Evolutionary conservation across 345 rosid species (phyloP).

Genomic region (Populus deltoides): DNA sequence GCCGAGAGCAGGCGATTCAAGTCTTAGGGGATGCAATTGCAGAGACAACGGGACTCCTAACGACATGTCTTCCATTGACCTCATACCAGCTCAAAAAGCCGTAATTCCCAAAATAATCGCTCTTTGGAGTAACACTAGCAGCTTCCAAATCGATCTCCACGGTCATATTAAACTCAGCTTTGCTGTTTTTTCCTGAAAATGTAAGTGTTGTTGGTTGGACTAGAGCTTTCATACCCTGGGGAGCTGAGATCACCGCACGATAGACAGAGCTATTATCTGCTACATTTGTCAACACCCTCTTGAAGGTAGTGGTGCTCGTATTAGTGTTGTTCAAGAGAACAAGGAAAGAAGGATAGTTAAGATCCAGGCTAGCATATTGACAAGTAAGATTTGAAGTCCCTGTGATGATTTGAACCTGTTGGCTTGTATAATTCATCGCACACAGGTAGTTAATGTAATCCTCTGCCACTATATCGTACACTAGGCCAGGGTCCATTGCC

Average conservation of each 20-base stretch:
- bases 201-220: conserved; percentile 29
- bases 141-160: conserved; percentile 31
- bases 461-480: conserved; percentile 35
- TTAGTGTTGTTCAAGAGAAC: conserved; percentile 46
- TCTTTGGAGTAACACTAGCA: conserved; percentile 13
- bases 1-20: neutral
- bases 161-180: conserved; percentile 33
- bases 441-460: conserved; percentile 39
- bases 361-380: conserved; percentile 29
- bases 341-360: conserved; percentile 53
- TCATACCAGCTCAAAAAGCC: conserved; percentile 47
- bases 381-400: conserved; percentile 30
- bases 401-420: conserved; percentile 31
- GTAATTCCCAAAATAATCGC: conserved; percentile 44
- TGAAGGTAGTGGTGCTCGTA: conserved; percentile 36
- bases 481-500: conserved; percentile 46
- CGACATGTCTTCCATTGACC: conserved; percentile 34
- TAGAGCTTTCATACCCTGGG: conserved; percentile 32
- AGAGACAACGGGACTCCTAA: conserved; percentile 48
- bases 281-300: conserved; percentile 39
- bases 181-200: conserved; percentile 31
- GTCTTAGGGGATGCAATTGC: conserved; percentile 31
- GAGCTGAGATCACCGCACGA: conserved; percentile 23
- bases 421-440: conserved; percentile 34
- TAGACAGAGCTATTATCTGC: conserved; percentile 28